A percentile compares a stretch with the other conserved stretches of the same genome.
Evolutionary conservation across 306 rosid genomes (phyloP).

Genomic region (Argentina anserina): DNA sequence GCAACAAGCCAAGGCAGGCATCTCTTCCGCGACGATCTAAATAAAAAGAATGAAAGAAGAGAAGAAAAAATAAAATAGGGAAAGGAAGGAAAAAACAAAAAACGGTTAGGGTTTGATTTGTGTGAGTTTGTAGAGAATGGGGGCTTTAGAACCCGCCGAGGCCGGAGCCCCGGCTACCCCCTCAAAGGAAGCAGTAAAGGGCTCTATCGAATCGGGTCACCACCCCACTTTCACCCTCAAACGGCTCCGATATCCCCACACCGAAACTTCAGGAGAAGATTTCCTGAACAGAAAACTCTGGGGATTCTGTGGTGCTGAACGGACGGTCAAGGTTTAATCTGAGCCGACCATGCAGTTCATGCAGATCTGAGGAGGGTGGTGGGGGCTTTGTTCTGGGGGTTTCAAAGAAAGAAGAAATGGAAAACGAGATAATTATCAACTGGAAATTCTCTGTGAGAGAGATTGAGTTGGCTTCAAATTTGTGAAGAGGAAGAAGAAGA

Average conservation of each 20-base stretch:
- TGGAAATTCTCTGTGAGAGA: neutral
- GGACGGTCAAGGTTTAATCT: neutral
- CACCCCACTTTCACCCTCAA: constrained; percentile 35
- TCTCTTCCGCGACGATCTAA: constrained; percentile 45
- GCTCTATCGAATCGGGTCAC: constrained; percentile 40
- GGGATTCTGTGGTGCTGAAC: neutral
- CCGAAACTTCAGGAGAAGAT: constrained; percentile 50
- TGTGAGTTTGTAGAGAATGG: constrained; percentile 51
- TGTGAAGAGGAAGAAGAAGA: constrained; percentile 4
- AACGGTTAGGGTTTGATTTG: constrained; percentile 32
- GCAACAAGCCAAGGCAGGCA: constrained; percentile 94
- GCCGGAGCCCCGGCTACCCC: constrained; percentile 99
- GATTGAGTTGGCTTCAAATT: neutral
- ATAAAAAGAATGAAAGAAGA: constrained; percentile 23
- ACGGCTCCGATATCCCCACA: constrained; percentile 56
- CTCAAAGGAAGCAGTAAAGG: constrained; percentile 66
- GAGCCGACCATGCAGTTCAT: constrained; percentile 41
- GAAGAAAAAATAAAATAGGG: constrained; percentile 4
- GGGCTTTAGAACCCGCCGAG: constrained; percentile 99
- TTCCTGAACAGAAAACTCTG: neutral
- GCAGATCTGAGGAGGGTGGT: neutral
- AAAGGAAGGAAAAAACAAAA: too few relatives aligned
- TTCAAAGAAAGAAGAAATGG: neutral
- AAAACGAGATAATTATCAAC: neutral
- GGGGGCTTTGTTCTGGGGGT: neutral